A percentile compares a stretch with the other conserved stretches of the same genome.
Evolutionary conservation across 2,329 filamentous ascomycete species (phyloP).

Genomic region (Chrysoporthe cubensis): DNA sequence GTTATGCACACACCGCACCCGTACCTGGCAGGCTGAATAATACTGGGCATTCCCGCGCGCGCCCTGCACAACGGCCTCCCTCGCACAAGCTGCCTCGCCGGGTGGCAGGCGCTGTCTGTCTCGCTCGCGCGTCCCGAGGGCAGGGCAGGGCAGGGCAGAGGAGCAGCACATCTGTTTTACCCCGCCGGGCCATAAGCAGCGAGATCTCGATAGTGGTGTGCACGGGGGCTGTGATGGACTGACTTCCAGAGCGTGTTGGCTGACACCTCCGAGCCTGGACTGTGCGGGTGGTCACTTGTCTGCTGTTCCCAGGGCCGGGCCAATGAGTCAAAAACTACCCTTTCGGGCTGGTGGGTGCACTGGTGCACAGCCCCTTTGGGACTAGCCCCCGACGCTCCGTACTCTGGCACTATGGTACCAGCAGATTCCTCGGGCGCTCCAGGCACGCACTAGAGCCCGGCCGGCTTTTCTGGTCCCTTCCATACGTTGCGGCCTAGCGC

Average conservation of each 20-base stretch:
- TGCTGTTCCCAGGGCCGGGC: not conserved
- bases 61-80: too few relatives aligned
- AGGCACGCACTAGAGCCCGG: constrained; percentile 3
- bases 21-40: not conserved
- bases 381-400: not conserved
- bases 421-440: not conserved
- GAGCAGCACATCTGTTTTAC: not conserved
- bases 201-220: constrained; percentile 10
- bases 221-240: not conserved
- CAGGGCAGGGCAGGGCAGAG: not conserved
- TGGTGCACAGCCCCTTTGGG: not conserved
- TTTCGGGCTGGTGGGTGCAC: not conserved
- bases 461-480: constrained; percentile 8
- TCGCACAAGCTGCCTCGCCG: too few relatives aligned
- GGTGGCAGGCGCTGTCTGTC: too few relatives aligned
- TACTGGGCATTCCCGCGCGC: not conserved
- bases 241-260: constrained; percentile 1
- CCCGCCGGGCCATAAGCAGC: not conserved
- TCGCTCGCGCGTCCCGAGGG: too few relatives aligned
- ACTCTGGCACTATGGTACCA: too few relatives aligned
- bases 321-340: constrained; percentile 7
- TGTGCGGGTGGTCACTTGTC: constrained; percentile 2
- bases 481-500: constrained; percentile 10
- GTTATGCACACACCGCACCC: not conserved
- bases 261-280: not conserved